Conservation (phyloP, 495 filamentous ascomycete species). For the Neurospora cerealis region DNA sequence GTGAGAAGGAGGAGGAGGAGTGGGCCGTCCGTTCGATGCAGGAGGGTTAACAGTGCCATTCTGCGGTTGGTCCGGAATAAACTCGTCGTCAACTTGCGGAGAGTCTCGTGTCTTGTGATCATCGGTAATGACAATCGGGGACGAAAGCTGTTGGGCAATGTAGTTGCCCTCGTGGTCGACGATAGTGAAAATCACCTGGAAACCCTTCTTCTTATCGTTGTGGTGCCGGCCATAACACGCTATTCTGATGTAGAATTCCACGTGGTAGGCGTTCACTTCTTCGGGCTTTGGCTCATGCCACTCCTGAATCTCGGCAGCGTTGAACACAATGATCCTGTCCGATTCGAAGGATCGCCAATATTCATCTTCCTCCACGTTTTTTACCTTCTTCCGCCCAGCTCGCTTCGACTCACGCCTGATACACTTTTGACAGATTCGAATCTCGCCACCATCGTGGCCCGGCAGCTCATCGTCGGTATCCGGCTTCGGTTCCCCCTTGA, state of each 20-base stretch:
- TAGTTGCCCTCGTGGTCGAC: constrained; percentile 66
- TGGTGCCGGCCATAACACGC: constrained; percentile 96
- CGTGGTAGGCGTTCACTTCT: constrained; percentile 51
- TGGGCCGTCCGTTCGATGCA: neutral
- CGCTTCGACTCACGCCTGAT: constrained; percentile 81
- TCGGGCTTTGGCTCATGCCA: constrained; percentile 51
- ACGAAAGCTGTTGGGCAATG: constrained; percentile 74
- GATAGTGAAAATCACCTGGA: constrained; percentile 88
- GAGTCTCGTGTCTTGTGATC: constrained; percentile 71
- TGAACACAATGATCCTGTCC: constrained; percentile 83
- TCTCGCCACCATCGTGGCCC: constrained; percentile 74
- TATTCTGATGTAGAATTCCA: constrained; percentile 87
- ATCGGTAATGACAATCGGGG: constrained; percentile 89
- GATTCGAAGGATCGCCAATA: constrained; percentile 68
- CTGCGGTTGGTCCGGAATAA: neutral
- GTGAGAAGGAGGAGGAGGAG: neutral
- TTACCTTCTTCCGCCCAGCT: constrained; percentile 76
- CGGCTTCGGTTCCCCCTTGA: constrained; percentile 1
- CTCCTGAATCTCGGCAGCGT: constrained; percentile 81
- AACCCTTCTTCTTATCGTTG: constrained; percentile 71
- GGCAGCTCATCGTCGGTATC: constrained; percentile 50
- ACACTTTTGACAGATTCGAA: constrained; percentile 76
- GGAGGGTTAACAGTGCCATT: neutral
- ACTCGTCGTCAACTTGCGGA: neutral
- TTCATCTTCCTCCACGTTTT: constrained; percentile 77